phyloP scores from a whole-genome alignment of 441 rosid genomes.

The Jatropha podagrica region DNA sequence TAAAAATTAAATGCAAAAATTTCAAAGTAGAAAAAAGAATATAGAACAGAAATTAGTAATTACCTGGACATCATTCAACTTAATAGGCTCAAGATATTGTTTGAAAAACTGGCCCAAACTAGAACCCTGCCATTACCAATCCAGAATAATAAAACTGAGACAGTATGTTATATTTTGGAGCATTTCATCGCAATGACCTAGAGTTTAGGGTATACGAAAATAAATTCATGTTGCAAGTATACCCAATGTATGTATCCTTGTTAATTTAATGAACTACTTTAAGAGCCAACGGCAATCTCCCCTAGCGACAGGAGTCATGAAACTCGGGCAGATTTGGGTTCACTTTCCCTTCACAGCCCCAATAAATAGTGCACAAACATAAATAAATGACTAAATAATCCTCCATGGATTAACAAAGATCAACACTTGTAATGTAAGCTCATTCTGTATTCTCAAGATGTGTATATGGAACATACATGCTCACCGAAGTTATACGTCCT shows the following conservation, averaged over 20 bases:
- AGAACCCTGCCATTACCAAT: slow-evolving; percentile 68
- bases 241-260: no score
- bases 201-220: neutral
- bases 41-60: slow-evolving; percentile 16
- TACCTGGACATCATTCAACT: slow-evolving; percentile 86
- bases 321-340: neutral
- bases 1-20: slow-evolving; percentile 18
- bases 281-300: neutral
- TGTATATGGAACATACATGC: slow-evolving; percentile 56
- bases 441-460: neutral
- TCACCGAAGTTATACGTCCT: slow-evolving; percentile 98
- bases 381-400: neutral
- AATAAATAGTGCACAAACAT: slow-evolving; percentile 5
- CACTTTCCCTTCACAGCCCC: neutral
- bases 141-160: neutral
- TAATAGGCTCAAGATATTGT: slow-evolving; percentile 84
- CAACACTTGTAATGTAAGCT: neutral
- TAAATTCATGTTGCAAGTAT: neutral
- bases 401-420: neutral
- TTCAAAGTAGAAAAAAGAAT: slow-evolving; percentile 12
- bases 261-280: neutral
- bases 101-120: slow-evolving; percentile 93
- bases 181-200: neutral
- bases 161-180: neutral
- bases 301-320: neutral